Conservation (phyloP, 352 stramenopile species). For the Phytopythium mirpurense region DNA sequence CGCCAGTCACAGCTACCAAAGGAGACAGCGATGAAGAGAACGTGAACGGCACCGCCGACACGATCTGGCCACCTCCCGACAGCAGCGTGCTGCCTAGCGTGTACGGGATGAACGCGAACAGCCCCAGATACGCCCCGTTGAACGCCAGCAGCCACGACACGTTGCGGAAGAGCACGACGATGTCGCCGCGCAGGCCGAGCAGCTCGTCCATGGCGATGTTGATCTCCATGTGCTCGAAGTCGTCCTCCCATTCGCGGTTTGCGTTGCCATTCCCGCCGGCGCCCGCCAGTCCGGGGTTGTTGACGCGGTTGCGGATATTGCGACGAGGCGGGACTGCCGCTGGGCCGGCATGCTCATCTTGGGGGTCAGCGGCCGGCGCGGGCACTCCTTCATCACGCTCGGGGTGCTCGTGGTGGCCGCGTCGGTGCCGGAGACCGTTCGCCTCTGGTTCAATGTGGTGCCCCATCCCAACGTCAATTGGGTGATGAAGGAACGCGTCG, state of each 20-base stretch:
- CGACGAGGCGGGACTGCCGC: slow-evolving; percentile 19
- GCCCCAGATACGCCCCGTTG: slow-evolving; percentile 94
- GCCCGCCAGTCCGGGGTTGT: slow-evolving; percentile 19
- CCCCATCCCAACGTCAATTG: slow-evolving; percentile 18
- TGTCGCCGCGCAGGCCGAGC: slow-evolving; percentile 93
- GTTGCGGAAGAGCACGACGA: slow-evolving; percentile 93
- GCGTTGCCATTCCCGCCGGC: slow-evolving; percentile 22
- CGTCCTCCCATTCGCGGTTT: slow-evolving; percentile 77
- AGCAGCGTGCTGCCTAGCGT: slow-evolving; percentile 90
- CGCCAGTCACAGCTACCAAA: slow-evolving; percentile 14
- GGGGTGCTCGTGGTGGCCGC: slow-evolving; percentile 8
- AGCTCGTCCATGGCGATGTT: slow-evolving; percentile 97
- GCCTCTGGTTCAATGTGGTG: slow-evolving; percentile 9
- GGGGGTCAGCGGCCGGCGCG: slow-evolving; percentile 7
- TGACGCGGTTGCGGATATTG: slow-evolving; percentile 26
- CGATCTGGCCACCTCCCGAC: slow-evolving; percentile 61
- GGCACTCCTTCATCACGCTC: background rate
- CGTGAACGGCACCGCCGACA: slow-evolving; percentile 36
- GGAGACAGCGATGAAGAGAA: slow-evolving; percentile 16
- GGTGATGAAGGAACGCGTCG: slow-evolving; percentile 39
- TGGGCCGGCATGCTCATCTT: slow-evolving; percentile 12
- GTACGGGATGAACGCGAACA: slow-evolving; percentile 96
- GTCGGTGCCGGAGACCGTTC: slow-evolving; percentile 33
- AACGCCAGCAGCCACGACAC: slow-evolving; percentile 97
- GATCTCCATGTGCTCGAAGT: slow-evolving; percentile 91